phyloP scores from a whole-genome alignment of 768 basidiomycete genomes.

The Rhizopogon vesiculosus region DNA sequence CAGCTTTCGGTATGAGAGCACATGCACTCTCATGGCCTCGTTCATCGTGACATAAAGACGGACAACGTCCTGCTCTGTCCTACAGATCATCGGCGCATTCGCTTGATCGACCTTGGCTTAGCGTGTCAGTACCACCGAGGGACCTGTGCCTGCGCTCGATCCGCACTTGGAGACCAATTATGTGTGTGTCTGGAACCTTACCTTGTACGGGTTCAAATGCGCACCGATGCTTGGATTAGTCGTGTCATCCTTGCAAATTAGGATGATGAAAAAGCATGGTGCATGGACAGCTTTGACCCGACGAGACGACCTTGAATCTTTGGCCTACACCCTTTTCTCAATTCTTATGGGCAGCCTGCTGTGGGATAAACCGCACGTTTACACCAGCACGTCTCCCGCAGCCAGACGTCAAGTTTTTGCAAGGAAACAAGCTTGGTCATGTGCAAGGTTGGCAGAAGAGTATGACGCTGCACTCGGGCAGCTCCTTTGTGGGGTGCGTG shows the following conservation, averaged over 20 bases:
- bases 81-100: conserved; percentile 18
- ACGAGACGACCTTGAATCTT: neutral
- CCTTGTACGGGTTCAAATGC: conserved; percentile 29
- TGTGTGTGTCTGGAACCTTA: conserved; percentile 18
- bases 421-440: neutral
- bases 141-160: conserved; percentile 9
- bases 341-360: neutral
- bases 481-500: neutral
- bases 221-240: conserved; percentile 5
- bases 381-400: neutral
- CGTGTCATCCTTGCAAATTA: neutral
- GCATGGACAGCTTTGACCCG: too few species aligned
- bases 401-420: neutral
- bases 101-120: conserved; percentile 30
- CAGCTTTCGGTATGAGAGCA: neutral
- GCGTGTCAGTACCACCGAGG: conserved; percentile 9
- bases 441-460: neutral
- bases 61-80: conserved; percentile 27
- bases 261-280: too few species aligned
- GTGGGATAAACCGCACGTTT: neutral
- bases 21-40: conserved; percentile 13
- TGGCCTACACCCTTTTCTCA: neutral
- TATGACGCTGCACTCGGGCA: neutral
- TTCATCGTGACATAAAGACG: conserved; percentile 24
- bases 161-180: conserved; percentile 11